Evolutionary conservation across 1,284 basidiomycete species (phyloP), one percentile per base, ranked within the genome.

Genomic region (Pulveroboletus sp.): DNA sequence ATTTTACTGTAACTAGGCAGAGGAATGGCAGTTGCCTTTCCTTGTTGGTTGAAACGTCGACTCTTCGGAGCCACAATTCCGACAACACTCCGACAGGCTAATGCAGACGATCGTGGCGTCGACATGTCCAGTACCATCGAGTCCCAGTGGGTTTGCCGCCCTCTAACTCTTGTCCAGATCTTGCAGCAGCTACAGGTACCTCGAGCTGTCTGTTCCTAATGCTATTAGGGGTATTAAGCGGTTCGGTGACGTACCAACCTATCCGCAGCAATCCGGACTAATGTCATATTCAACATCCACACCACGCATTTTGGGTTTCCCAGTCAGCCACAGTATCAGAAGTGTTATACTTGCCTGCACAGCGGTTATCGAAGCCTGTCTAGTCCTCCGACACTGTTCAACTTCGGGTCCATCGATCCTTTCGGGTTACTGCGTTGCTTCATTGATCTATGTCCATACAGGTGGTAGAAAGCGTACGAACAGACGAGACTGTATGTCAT

Each of bases 281-380:
- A 22, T 9, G 14, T 28, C 20, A 22, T 43, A 18, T 22, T 22
- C 24, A 20, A 52, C 9, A 20, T 29, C 35, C 22, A 15, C 39
- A 15, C 5, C 26, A 8, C 12, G 35, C 29, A 4, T 31, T 40
- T 45, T 42, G 43, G 4, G n/a, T 20, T 29, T 48, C 48, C 33
- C 9, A 24, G 28, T 46, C 24, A 47, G 4, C 10, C 26, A 4
- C 10, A 54, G 17, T 38, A 28, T 24, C 2, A 35, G 43, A 39
- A 49, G 2, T 36, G 17, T 1, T 43, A 20, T 58, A 54, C 65
- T 65, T 20, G 48, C 55, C 55, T 65, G 12, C 28, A 35, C 25
- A 43, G 18, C 18, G 20, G 36, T 43, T 20, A 33, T n/a, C 3
- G n/a, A 5, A 4, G 14, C 1, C 4, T 22, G 15, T 24, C 18